Conservation (phyloP, 371 early-diverging fungal species). For the Mucor lusitanicus region DNA sequence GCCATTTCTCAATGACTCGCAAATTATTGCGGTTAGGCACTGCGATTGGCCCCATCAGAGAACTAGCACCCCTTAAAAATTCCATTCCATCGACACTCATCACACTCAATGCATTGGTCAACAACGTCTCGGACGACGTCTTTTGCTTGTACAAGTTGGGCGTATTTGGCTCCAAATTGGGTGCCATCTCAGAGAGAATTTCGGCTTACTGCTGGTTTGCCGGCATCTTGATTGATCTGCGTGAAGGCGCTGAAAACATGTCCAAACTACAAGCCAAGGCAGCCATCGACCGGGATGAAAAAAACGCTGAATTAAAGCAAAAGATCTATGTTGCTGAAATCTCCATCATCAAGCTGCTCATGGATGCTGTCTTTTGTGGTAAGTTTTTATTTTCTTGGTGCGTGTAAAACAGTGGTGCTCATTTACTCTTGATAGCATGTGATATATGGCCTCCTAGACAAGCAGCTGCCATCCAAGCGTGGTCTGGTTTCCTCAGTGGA, state of each 20-base stretch:
- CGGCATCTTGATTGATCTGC: conserved; percentile 56
- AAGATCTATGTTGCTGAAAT: conserved; percentile 52
- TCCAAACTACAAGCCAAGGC: conserved; percentile 8
- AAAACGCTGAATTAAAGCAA: conserved; percentile 13
- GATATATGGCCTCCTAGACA: conserved; percentile 67
- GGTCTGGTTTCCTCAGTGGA: conserved; percentile 72
- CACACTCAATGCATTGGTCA: conserved; percentile 37
- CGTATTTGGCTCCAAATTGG: conserved; percentile 41
- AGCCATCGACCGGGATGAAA: conserved; percentile 2
- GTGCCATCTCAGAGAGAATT: conserved; percentile 52
- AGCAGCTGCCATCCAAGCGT: conserved; percentile 70
- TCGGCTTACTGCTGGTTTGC: conserved; percentile 64
- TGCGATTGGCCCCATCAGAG: conserved; percentile 59
- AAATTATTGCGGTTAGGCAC: conserved; percentile 74
- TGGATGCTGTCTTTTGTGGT: conserved; percentile 72
- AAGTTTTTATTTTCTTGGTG: conserved; percentile 22
- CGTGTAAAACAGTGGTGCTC: not conserved
- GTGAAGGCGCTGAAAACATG: conserved; percentile 18
- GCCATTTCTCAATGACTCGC: conserved; percentile 73
- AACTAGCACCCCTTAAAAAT: conserved; percentile 30
- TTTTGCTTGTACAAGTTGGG: conserved; percentile 74
- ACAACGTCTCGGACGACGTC: conserved; percentile 77
- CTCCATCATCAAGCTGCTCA: conserved; percentile 56
- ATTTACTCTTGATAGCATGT: conserved; percentile 51
- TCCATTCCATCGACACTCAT: conserved; percentile 10